These are phyloP conservation scores for Globisporangium takayamanum DNA, from an alignment of 352 stramenopile species.

Conservation along the genomic window DNA sequence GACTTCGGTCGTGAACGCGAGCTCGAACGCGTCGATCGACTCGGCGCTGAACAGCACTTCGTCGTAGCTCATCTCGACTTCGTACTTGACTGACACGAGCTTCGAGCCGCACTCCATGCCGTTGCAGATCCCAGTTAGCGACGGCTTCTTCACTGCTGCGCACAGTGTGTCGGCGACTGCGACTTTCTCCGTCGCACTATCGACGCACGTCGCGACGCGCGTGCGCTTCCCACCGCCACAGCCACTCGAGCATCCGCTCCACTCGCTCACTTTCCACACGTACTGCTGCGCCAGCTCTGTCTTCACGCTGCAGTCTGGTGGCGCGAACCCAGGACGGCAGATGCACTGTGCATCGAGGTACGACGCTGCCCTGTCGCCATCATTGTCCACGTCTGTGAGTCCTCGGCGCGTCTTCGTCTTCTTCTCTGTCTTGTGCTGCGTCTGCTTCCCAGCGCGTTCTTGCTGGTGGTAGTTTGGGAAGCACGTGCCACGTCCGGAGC, in stretches of 20 bases:
- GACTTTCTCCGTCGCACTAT: constrained; percentile 20
- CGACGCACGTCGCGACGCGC: constrained; percentile 33
- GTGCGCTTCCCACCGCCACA: constrained; percentile 54
- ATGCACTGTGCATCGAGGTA: constrained; percentile 40
- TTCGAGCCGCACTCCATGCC: constrained; percentile 72
- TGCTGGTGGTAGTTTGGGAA: constrained; percentile 54
- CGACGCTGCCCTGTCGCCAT: constrained; percentile 16
- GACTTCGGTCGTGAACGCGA: constrained; percentile 62
- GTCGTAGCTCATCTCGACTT: constrained; percentile 73
- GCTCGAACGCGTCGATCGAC: constrained; percentile 44
- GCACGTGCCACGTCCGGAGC: constrained; percentile 58
- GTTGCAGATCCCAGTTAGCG: constrained; percentile 62
- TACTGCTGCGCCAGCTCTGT: constrained; percentile 27
- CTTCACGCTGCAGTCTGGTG: constrained; percentile 60
- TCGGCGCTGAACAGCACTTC: constrained; percentile 61
- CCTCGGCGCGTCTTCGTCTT: neutral
- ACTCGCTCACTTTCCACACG: constrained; percentile 51
- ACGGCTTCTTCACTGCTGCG: constrained; percentile 28
- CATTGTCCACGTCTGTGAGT: constrained; percentile 2
- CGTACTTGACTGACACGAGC: constrained; percentile 53
- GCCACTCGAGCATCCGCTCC: constrained; percentile 48
- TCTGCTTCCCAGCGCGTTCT: no score
- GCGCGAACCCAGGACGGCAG: constrained; percentile 51
- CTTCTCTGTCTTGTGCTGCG: neutral
- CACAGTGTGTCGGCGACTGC: constrained; percentile 27